phyloP scores from a whole-genome alignment of 345 rosid genomes.

The Anacardium occidentale region DNA sequence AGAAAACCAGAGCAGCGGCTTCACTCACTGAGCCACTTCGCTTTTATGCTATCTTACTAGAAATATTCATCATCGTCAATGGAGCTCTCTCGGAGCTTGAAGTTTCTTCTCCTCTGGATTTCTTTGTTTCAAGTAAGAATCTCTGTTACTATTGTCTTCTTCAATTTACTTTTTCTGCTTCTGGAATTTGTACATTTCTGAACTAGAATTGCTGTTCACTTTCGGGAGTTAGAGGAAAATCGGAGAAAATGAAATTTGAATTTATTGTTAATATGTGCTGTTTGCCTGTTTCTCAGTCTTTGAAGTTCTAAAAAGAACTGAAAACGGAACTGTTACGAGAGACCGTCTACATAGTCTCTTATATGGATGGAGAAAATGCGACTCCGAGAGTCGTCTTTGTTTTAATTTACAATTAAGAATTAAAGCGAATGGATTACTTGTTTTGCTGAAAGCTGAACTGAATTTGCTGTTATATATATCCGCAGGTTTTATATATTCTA shows the following conservation, averaged over 20 bases:
- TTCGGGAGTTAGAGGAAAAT: neutral
- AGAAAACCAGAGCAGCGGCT: slow-evolving; percentile 9
- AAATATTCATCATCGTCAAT: slow-evolving; percentile 7
- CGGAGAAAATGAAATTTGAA: neutral
- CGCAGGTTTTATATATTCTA: slow-evolving; percentile 47
- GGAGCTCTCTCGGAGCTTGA: slow-evolving; percentile 24
- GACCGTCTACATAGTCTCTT: neutral
- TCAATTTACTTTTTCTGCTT: neutral
- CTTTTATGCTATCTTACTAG: neutral
- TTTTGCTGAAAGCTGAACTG: slow-evolving; percentile 13
- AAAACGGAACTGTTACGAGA: neutral
- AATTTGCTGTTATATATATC: slow-evolving; percentile 8
- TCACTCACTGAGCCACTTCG: neutral
- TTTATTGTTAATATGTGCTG: neutral
- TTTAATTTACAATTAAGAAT: neutral
- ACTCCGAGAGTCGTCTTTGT: neutral
- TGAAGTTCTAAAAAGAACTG: neutral
- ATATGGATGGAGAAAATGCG: neutral
- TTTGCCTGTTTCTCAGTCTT: neutral
- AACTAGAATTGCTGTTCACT: neutral
- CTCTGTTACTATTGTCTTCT: neutral
- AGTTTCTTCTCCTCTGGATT: slow-evolving; percentile 23
- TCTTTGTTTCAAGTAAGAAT: slow-evolving; percentile 43
- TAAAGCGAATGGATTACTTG: neutral
- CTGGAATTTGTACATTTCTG: neutral